Conservation (phyloP, 2,329 filamentous ascomycete species). For the Dactylonectria estremocensis region DNA sequence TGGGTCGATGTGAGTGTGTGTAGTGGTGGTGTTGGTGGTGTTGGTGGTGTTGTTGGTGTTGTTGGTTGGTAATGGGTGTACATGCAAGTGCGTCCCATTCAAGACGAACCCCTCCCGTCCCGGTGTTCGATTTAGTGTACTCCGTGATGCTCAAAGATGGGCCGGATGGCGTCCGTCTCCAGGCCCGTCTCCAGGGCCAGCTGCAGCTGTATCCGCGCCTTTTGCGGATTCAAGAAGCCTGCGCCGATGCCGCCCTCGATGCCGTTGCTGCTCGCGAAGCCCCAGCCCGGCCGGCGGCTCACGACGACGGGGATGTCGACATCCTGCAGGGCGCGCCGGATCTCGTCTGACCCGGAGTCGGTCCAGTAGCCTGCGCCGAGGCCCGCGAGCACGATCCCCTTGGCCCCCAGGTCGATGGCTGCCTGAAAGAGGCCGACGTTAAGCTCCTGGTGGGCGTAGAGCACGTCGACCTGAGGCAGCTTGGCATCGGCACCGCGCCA, state of each 20-base stretch:
- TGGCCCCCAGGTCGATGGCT: conserved; percentile 64
- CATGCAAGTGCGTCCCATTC: background rate
- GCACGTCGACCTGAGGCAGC: conserved; percentile 69
- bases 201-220: conserved; percentile 67
- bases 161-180: conserved; percentile 46
- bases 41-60: background rate
- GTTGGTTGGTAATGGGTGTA: too few relatives aligned
- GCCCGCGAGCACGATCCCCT: conserved; percentile 70
- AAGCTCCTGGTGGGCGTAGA: conserved; percentile 70
- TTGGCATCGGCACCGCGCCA: conserved; percentile 43
- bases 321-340: conserved; percentile 61
- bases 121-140: conserved; percentile 38
- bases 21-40: conserved; percentile 6
- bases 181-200: conserved; percentile 54
- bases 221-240: conserved; percentile 70
- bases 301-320: conserved; percentile 65
- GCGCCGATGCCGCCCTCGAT: conserved; percentile 57
- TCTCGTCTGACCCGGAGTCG: conserved; percentile 54
- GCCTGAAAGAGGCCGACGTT: conserved; percentile 63
- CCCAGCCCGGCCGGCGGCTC: conserved; percentile 66
- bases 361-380: conserved; percentile 69
- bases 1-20: conserved; percentile 6
- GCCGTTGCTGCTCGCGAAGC: conserved; percentile 62
- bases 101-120: background rate
- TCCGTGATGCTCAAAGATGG: conserved; percentile 49